Conservation (phyloP, 1,284 basidiomycete species). For the Ganoderma lucidum region DNA sequence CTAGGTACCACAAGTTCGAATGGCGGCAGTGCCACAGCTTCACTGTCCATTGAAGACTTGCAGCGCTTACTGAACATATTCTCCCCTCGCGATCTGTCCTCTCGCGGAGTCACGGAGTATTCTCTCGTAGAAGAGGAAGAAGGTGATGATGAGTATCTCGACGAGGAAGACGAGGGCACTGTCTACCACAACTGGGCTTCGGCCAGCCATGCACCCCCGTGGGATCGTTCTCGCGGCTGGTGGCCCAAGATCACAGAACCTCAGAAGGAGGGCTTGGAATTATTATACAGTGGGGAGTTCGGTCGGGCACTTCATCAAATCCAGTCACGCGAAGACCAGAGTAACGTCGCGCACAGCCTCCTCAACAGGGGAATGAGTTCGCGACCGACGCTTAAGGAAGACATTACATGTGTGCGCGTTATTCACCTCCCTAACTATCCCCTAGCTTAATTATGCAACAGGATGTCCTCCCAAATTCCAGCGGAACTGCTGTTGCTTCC, state of each 20-base stretch:
- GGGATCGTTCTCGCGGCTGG: slow-evolving; percentile 40
- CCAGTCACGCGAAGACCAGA: slow-evolving; percentile 42
- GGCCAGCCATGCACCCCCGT: slow-evolving; percentile 21
- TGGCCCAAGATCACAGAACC: slow-evolving; percentile 63
- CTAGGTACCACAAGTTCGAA: slow-evolving; percentile 20
- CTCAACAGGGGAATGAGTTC: slow-evolving; percentile 49
- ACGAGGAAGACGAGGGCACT: slow-evolving; percentile 46
- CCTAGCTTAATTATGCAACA: slow-evolving; percentile 40
- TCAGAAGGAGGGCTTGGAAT: slow-evolving; percentile 71
- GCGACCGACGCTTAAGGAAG: slow-evolving; percentile 57
- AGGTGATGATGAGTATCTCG: slow-evolving; percentile 30
- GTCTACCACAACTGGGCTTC: slow-evolving; percentile 42
- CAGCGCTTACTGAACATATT: slow-evolving; percentile 24
- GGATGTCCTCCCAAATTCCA: slow-evolving; percentile 86
- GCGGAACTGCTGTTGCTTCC: slow-evolving; percentile 86
- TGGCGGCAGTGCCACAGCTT: slow-evolving; percentile 19
- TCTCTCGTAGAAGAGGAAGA: slow-evolving; percentile 12
- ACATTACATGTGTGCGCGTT: slow-evolving; percentile 56
- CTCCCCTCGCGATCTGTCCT: neutral
- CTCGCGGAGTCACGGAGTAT: neutral
- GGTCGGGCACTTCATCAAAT: slow-evolving; percentile 69
- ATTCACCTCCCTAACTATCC: neutral
- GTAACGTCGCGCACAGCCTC: slow-evolving; percentile 59
- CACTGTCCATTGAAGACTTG: slow-evolving; percentile 25
- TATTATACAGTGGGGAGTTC: slow-evolving; percentile 88